Conservation (phyloP, 805 yeast species). For the Ogataea pilisensis region DNA sequence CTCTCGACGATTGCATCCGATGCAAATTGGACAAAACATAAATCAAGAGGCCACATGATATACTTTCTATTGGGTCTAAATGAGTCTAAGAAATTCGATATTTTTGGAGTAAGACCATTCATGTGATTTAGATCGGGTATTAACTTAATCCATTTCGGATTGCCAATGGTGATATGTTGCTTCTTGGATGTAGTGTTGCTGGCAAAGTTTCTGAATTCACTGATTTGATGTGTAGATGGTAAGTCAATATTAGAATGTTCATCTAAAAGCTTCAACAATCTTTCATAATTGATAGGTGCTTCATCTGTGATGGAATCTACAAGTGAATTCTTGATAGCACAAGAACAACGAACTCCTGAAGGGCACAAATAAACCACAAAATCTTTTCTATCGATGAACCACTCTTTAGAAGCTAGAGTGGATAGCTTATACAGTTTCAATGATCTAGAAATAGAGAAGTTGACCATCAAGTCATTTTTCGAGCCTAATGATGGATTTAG, state of each 20-base stretch:
- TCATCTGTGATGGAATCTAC: slow-evolving; percentile 33
- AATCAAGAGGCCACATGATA: slow-evolving; percentile 68
- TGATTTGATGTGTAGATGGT: no score
- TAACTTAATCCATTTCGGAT: slow-evolving; percentile 56
- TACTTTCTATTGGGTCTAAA: slow-evolving; percentile 40
- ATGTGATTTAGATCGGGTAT: slow-evolving; percentile 66
- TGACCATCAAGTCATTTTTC: slow-evolving; percentile 40
- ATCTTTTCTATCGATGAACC: slow-evolving; percentile 23
- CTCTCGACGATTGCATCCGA: slow-evolving; percentile 14
- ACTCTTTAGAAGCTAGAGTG: slow-evolving; percentile 7
- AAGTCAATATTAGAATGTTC: slow-evolving; percentile 31
- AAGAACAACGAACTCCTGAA: slow-evolving; percentile 48
- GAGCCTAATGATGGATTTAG: slow-evolving; percentile 46
- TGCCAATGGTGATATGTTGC: neutral
- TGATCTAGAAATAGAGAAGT: slow-evolving; percentile 24
- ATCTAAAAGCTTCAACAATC: slow-evolving; percentile 33
- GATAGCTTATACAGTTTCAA: slow-evolving; percentile 20
- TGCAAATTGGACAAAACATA: slow-evolving; percentile 57
- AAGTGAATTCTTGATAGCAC: slow-evolving; percentile 32
- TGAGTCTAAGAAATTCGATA: slow-evolving; percentile 47
- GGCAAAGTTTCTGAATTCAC: no score
- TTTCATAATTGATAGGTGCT: slow-evolving; percentile 39
- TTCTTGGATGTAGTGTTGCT: no score
- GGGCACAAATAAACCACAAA: slow-evolving; percentile 50
- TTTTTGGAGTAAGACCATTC: slow-evolving; percentile 61